These are phyloP conservation scores for Fallopia convolvulus DNA, from an alignment of 148 eudicot species.

Conservation along the genomic window DNA sequence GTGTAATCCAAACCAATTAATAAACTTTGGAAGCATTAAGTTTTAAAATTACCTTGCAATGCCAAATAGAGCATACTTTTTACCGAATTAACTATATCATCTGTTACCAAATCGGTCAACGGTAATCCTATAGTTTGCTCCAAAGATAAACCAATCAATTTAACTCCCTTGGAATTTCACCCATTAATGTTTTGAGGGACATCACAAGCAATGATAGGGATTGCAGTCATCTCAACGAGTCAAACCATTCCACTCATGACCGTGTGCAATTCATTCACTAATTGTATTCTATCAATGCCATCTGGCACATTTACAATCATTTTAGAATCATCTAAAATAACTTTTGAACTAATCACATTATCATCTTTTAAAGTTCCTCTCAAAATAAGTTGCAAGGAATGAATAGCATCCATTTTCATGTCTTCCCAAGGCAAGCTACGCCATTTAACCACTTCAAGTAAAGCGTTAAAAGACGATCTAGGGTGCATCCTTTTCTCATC, in stretches of 20 bases:
- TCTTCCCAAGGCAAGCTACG: slow-evolving; percentile 83
- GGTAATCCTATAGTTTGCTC: slow-evolving; percentile 52
- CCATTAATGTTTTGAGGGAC: slow-evolving; percentile 60
- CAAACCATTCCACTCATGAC: slow-evolving; percentile 73
- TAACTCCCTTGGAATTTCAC: slow-evolving; percentile 70
- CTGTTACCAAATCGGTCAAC: slow-evolving; percentile 43
- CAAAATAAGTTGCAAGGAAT: slow-evolving; percentile 63
- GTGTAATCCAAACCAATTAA: too few relatives aligned
- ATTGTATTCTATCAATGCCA: slow-evolving; percentile 27
- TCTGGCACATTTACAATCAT: slow-evolving; percentile 53
- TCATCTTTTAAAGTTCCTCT: slow-evolving; percentile 45
- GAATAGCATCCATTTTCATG: slow-evolving; percentile 88
- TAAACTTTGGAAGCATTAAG: not conserved
- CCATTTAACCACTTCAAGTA: slow-evolving; percentile 70
- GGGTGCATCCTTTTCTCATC: slow-evolving; percentile 81
- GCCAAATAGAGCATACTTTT: slow-evolving; percentile 45
- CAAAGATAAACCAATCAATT: slow-evolving; percentile 57
- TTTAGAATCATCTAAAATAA: slow-evolving; percentile 24
- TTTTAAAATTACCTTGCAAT: slow-evolving; percentile 46
- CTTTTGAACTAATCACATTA: slow-evolving; percentile 21
- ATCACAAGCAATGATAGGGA: slow-evolving; percentile 78
- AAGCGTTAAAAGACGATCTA: slow-evolving; percentile 74
- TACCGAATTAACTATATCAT: slow-evolving; percentile 41
- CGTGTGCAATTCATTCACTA: slow-evolving; percentile 44
- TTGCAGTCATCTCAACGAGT: slow-evolving; percentile 77